phyloP scores from a whole-genome alignment of 2,329 filamentous ascomycete genomes.

The Eutypa lata region DNA sequence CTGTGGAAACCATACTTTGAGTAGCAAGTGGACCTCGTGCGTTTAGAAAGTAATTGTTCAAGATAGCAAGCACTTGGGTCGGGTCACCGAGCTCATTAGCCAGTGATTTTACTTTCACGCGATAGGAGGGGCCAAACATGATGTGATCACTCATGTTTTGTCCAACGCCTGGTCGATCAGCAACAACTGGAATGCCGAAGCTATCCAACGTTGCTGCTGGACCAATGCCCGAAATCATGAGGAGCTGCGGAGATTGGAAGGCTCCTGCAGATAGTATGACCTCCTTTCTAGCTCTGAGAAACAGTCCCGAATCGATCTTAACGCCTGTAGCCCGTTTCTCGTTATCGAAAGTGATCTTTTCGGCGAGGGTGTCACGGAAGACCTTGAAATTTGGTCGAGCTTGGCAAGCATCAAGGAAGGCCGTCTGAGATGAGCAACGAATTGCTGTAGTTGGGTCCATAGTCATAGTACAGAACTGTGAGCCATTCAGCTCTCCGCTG shows the following conservation, averaged over 20 bases:
- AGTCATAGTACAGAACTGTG: slow-evolving; percentile 1
- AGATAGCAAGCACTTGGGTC: neutral
- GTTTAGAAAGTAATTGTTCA: slow-evolving; percentile 4
- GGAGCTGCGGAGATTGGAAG: slow-evolving; percentile 37
- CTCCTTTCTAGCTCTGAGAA: slow-evolving; percentile 28
- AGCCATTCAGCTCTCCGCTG: neutral
- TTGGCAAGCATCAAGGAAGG: slow-evolving; percentile 4
- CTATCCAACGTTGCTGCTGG: slow-evolving; percentile 23
- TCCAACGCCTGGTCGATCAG: slow-evolving; percentile 56
- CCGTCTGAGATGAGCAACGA: slow-evolving; percentile 2
- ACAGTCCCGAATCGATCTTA: slow-evolving; percentile 11
- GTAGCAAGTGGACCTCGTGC: neutral
- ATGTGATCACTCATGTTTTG: slow-evolving; percentile 55
- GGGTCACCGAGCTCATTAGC: neutral
- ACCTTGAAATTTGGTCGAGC: slow-evolving; percentile 20
- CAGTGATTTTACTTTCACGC: slow-evolving; percentile 2
- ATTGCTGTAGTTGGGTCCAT: slow-evolving; percentile 4
- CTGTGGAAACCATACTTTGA: too few species aligned
- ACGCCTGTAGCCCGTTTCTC: slow-evolving; percentile 32
- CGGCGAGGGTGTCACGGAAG: slow-evolving; percentile 38
- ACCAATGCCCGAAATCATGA: slow-evolving; percentile 40
- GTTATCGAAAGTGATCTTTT: slow-evolving; percentile 41
- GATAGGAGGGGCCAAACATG: slow-evolving; percentile 21
- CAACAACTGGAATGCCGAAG: slow-evolving; percentile 45
- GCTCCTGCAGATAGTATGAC: slow-evolving; percentile 38